phyloP scores from a whole-genome alignment of 2,329 filamentous ascomycete species.

The Exophiala calicioides region DNA sequence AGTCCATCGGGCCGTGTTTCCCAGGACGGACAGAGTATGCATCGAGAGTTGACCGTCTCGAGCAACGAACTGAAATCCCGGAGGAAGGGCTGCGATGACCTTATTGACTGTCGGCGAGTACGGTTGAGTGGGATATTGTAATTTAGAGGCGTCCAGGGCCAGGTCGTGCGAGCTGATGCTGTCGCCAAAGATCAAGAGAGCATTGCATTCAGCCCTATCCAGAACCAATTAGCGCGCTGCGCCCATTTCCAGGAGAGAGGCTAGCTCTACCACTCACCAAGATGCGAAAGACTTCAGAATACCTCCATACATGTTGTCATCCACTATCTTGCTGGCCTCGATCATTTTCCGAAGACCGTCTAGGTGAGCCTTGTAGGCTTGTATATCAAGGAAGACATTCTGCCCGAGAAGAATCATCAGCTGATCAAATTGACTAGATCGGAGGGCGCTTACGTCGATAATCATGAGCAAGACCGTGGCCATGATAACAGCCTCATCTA shows the following conservation, averaged over 20 bases:
- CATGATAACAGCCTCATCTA: conserved; percentile 23
- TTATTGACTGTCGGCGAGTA: conserved; percentile 5
- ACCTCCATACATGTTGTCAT: conserved; percentile 5
- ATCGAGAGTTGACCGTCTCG: conserved; percentile 8
- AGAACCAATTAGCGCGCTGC: not conserved
- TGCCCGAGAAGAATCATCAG: too few species aligned
- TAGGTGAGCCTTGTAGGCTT: conserved; percentile 22
- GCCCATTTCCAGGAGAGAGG: not conserved
- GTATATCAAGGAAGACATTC: conserved; percentile 23
- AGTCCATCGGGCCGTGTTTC: conserved; percentile 17
- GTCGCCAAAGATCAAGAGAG: conserved; percentile 20
- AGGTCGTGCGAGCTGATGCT: not conserved
- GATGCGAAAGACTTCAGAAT: conserved; percentile 17
- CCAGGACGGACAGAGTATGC: conserved; percentile 8
- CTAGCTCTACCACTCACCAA: conserved; percentile 13
- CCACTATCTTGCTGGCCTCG: not conserved
- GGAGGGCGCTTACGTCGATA: conserved; percentile 25
- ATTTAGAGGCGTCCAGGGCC: not conserved
- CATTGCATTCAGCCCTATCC: conserved; percentile 23
- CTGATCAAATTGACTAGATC: too few species aligned
- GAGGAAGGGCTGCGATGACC: conserved; percentile 8
- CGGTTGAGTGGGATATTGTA: conserved; percentile 8
- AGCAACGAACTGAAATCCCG: conserved; percentile 18
- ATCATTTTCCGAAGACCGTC: conserved; percentile 22
- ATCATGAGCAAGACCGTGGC: conserved; percentile 26